Evolutionary conservation across 1,139 yeast species (phyloP), one percentile per base, ranked within the genome.

Genomic region (Candida tunisiensis): DNA sequence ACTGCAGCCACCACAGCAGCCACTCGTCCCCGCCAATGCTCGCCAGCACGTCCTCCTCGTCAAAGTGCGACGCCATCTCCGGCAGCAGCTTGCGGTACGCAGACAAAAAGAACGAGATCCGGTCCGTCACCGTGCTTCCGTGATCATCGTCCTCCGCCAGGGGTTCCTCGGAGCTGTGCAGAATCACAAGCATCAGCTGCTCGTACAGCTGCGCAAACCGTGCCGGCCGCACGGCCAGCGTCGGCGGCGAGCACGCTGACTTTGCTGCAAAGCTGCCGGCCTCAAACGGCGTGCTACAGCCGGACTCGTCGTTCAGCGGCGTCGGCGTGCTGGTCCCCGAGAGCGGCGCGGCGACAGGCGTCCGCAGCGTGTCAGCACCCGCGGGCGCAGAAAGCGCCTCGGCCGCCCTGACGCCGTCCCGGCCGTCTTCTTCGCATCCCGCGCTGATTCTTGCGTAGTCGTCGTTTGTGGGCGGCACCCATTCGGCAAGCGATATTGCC

Each of bases 1-100:
- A 83, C 45, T 83, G 80, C 37, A 83, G 58, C 95, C 95, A 85
- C 93, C 94, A 85, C 21, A 80, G 63, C 20, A 83, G 57, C 95
- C 95, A 85, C 44, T 78, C 91, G 40, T 79, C 91, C 40, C 80
- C 85, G 30, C 67, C 63, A 12, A 42, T 37, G 25, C 72, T 65
- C 31, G 68, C 60, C 28, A 78, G 52, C 21, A 77, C 69, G 35
- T 77, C 88, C 42, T 85, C 95, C 42, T 82, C 93, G 25, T 70
- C 74, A 38, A 85, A 69, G 37, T 71, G 79, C 33, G 65, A 68
- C 29, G 80, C 73, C 26, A 85, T 51, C 40, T 80, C 94, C 1
- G 94, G 94, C 28, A 79, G 53, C 24, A 64, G 55, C 39, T 61
- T 69, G 32, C 75, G 63, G 39, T 75, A 60, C 37, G 65, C 67